Evolutionary conservation across 306 rosid species (phyloP).

Genomic region (Gynostemma pentaphyllum): DNA sequence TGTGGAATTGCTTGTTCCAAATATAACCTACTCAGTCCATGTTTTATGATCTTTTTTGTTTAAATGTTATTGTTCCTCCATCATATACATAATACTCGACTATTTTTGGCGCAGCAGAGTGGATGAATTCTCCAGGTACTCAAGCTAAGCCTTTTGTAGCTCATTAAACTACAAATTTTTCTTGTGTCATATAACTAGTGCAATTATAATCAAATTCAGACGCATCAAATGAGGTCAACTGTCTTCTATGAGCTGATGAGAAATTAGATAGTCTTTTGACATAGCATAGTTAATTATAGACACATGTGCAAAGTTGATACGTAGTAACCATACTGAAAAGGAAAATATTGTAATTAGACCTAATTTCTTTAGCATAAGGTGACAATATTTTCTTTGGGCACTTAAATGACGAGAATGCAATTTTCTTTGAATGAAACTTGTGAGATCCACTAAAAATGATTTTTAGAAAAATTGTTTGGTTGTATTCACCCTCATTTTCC

Average conservation of each 20-base stretch:
- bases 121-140: constrained; percentile 83
- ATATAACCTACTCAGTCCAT: background rate
- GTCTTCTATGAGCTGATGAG: too few relatives aligned
- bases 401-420: too few relatives aligned
- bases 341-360: background rate
- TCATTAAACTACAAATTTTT: background rate
- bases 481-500: too few relatives aligned
- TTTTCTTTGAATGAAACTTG: too few relatives aligned
- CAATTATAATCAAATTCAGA: background rate
- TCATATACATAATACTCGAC: too few relatives aligned
- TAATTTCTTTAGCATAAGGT: too few relatives aligned
- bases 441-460: too few relatives aligned
- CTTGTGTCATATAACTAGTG: background rate
- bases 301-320: too few relatives aligned
- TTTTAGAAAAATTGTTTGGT: too few relatives aligned
- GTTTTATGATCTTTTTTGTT: background rate
- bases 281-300: too few relatives aligned
- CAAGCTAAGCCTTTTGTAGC: constrained; percentile 13
- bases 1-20: background rate
- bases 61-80: background rate
- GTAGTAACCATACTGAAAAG: background rate
- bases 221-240: background rate
- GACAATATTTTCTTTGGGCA: too few relatives aligned
- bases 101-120: constrained; percentile 50
- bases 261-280: too few relatives aligned